Evolutionary conservation across 176 grass and related monocot genomes (phyloP).

Genomic region (Eleusine coracana): DNA sequence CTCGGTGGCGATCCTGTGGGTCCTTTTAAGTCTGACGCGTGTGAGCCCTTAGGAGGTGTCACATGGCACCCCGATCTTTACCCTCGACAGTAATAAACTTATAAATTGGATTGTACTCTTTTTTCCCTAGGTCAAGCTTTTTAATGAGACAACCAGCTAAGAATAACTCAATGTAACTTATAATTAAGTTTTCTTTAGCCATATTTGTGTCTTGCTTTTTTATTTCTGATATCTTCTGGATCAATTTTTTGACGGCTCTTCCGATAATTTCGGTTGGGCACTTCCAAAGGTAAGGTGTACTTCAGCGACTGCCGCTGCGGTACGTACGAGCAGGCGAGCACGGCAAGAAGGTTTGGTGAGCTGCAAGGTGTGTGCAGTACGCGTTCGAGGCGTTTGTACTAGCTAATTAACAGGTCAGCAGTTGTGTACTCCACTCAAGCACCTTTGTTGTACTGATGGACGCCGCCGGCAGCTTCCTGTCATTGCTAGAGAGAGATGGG

Average conservation of each 20-base stretch:
- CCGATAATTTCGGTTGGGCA: background rate
- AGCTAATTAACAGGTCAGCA: background rate
- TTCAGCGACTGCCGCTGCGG: background rate
- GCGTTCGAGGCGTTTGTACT: constrained; percentile 38
- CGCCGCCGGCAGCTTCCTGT: background rate
- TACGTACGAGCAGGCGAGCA: background rate
- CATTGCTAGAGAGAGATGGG: background rate
- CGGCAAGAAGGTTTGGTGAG: background rate
- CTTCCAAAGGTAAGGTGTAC: background rate
- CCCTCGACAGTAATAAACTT: no score
- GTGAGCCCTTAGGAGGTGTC: no score
- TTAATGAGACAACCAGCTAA: no score
- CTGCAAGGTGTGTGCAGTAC: constrained; percentile 33
- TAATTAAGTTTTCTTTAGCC: no score
- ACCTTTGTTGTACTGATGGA: constrained; percentile 18
- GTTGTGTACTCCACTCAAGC: constrained; percentile 37
- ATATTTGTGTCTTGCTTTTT: no score
- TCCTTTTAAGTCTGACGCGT: no score
- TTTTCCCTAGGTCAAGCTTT: no score
- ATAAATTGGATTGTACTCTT: no score
- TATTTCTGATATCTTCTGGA: no score
- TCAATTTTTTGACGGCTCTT: background rate
- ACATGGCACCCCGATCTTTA: no score
- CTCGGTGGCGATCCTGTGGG: no score
- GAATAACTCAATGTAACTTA: no score